Base-by-base conservation (phyloP, 768 basidiomycete species). In the Holtermannia corniformis region DNA sequence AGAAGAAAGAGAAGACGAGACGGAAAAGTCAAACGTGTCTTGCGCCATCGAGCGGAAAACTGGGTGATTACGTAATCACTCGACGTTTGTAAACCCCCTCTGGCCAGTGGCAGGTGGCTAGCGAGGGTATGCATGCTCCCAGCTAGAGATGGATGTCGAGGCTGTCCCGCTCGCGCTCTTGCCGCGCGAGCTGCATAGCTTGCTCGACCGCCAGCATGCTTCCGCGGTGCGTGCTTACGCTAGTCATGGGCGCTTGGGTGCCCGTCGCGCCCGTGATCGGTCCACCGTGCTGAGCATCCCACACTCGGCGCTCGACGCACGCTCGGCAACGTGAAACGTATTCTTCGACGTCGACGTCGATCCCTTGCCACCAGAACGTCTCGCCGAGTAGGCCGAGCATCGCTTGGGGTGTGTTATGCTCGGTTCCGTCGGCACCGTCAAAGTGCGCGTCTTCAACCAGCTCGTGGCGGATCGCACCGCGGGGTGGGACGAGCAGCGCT, bases 341-440 rank as follows among this genome's bases (percentile, higher is more conserved):
- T 4, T 44, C 49, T 22, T 52, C 41, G n/a, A 58, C 48, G 54
- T 63, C 66, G 21, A 54, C 52, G 16, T 60, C 56, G 41, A 68
- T 63, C 12, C 51, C 57, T 13, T 51, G 53, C 66, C 66, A 68
- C 66, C 66, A 68, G 49, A 65, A 68, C 12, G 56, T 62, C 46
- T 59, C 47, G 2, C 32, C 24, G 4, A 68, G 24, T 4, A 42
- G 42, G 11, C 21, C 19, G n/a, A 57, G 26, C 60, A 65, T 65
- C 1, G 32, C 2, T 47, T 50, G 44, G 44, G 49, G 51, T 68
- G 66, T 12, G 49, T 54, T 23, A 25, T 28, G 47, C n/a, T 21
- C 16, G 13, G 32, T 44, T 13, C 40, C n/a, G 12, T 27, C 40
- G 32, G 14, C 19, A 45, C 19, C 13, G 50, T 59, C 56, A 23